Percentiles rank a stretch among this genome's conserved stretches.
Evolutionary conservation across 768 basidiomycete species (phyloP).

Genomic region (Lactarius trivialis): DNA sequence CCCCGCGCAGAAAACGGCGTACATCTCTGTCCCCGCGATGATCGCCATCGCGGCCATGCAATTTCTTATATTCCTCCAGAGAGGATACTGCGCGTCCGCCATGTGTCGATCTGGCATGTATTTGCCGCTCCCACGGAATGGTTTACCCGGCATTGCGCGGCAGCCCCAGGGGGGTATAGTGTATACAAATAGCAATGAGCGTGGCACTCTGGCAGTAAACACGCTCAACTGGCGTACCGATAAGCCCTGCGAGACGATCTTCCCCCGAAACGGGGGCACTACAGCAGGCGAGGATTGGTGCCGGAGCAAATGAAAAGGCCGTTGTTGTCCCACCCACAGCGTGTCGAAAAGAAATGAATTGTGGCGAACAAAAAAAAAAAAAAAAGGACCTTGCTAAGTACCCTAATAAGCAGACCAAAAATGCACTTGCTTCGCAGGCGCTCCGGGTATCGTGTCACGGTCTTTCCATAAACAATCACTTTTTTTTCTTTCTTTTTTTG

Average conservation of each 20-base stretch:
- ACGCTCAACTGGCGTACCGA: background rate
- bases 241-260: background rate
- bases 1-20: slow-evolving; percentile 40
- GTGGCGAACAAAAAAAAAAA: background rate
- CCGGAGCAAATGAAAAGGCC: slow-evolving; percentile 7
- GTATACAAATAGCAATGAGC: no score
- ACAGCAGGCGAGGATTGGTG: background rate
- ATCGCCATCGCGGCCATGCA: slow-evolving; percentile 44
- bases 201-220: background rate
- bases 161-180: background rate
- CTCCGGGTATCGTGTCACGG: background rate
- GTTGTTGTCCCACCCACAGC: slow-evolving; percentile 1
- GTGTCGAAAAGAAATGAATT: background rate
- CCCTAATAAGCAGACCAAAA: background rate
- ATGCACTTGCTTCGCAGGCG: background rate
- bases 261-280: slow-evolving; percentile 2
- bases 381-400: background rate
- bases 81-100: slow-evolving; percentile 37
- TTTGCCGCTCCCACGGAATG: background rate
- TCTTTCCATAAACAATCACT: background rate
- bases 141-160: background rate
- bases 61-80: slow-evolving; percentile 33
- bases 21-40: slow-evolving; percentile 31
- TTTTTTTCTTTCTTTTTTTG: background rate
- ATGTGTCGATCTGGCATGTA: background rate